Percentiles rank a stretch among this genome's conserved stretches.
Conservation (phyloP, 2,329 filamentous ascomycete genomes). For the Hypoxylon sp. region DNA sequence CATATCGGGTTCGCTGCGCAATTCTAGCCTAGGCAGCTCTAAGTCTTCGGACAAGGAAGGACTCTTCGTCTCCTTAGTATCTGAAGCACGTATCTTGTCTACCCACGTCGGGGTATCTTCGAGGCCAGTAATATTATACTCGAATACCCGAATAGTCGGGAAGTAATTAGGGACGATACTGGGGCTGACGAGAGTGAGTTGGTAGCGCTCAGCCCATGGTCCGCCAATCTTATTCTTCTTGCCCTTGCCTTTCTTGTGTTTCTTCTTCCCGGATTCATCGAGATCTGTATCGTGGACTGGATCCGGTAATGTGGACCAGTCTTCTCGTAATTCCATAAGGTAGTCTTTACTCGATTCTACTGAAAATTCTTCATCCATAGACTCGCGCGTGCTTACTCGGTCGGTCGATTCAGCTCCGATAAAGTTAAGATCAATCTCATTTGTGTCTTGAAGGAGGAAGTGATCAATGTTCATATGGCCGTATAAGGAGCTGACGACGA, state of each 20-base stretch:
- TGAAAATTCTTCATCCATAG: constrained; percentile 69
- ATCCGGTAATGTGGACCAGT: constrained; percentile 83
- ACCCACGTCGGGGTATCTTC: constrained; percentile 68
- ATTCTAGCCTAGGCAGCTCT: constrained; percentile 44
- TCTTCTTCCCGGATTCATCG: constrained; percentile 60
- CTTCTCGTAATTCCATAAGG: constrained; percentile 79
- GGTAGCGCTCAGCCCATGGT: constrained; percentile 86
- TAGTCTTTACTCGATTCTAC: constrained; percentile 82
- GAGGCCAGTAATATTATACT: constrained; percentile 91
- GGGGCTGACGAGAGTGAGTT: constrained; percentile 83
- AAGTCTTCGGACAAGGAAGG: constrained; percentile 2
- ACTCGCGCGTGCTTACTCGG: constrained; percentile 53
- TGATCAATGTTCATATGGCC: constrained; percentile 99
- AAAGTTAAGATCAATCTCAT: constrained; percentile 76
- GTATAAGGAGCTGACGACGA: constrained; percentile 83
- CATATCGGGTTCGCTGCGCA: constrained; percentile 49
- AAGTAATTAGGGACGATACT: constrained; percentile 95
- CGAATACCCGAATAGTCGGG: constrained; percentile 88
- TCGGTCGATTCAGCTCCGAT: constrained; percentile 53
- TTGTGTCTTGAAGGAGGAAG: constrained; percentile 90
- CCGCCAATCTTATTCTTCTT: constrained; percentile 79
- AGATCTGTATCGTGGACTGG: constrained; percentile 54
- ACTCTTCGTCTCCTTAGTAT: constrained; percentile 5
- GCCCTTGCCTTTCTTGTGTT: constrained; percentile 61
- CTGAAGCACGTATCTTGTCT: constrained; percentile 40